Conservation (phyloP, 1,284 basidiomycete species). For the Ceratobasidium sp. region DNA sequence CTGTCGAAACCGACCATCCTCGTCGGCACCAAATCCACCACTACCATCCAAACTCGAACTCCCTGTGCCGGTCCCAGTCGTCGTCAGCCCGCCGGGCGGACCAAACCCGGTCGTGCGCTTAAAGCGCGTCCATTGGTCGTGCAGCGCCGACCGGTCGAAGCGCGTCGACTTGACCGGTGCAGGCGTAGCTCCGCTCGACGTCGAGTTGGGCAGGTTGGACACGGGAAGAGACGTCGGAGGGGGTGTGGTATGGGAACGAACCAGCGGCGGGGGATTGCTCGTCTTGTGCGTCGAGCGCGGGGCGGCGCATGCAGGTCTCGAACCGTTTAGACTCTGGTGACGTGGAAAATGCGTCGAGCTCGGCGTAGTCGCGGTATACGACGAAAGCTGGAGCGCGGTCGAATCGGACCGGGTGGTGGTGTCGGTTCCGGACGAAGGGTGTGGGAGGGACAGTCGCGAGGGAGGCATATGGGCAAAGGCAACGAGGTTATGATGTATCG, state of each 20-base stretch:
- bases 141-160: constrained; percentile 41
- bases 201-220: constrained; percentile 6
- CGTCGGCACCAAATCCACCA: not conserved
- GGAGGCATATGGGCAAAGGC: constrained; percentile 3
- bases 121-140: constrained; percentile 34
- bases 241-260: not conserved
- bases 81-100: constrained; percentile 7
- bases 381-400: not conserved
- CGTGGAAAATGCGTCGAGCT: not conserved
- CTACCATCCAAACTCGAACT: constrained; percentile 28
- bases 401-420: constrained; percentile 16
- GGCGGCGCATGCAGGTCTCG: not conserved
- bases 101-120: constrained; percentile 38
- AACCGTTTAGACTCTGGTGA: not conserved
- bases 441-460: constrained; percentile 18
- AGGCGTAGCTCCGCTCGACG: not conserved
- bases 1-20: constrained; percentile 8
- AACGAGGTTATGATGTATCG: constrained; percentile 7
- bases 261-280: not conserved
- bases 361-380: constrained; percentile 16
- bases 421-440: constrained; percentile 19
- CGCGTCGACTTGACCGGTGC: constrained; percentile 29
- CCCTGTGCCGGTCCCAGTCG: constrained; percentile 39
- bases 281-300: not conserved
- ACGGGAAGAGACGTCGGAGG: not conserved